Base-by-base conservation (phyloP, 208 protist species). In the Leishmania gerbilli region DNA sequence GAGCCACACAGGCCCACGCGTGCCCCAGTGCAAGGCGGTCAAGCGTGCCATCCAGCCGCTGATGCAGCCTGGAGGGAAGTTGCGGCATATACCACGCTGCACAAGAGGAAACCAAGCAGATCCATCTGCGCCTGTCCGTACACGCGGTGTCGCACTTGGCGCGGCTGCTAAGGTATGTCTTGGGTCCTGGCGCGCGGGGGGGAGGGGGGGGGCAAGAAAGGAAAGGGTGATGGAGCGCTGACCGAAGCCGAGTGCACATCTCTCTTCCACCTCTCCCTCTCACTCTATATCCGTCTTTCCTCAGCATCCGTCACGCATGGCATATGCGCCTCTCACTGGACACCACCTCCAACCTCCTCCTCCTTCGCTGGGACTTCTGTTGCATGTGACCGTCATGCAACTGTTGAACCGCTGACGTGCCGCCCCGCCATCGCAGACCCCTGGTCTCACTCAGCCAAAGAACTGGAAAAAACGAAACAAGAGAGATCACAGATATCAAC, bases 41-140 rank as follows among this genome's bases (percentile, higher is more conserved):
- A 67, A 69, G n/a, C 49, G 76, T 79, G 64, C 65, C 79, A 24
- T 75, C 31, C 62, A 68, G 31, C 31, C 31, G 7, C 9, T 68
- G 62, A 40, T 40, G 62, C 27, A 68, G 62, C 31, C 31, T 34
- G 31, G 3, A 68, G 13, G 62, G 31, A 68, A 40, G 62, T 21
- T 40, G 31, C 13, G 4, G 62, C 31, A 42, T 27, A 68, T 17
- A 24, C 31, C 62, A 68, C 62, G 62, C 27, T 68, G 62, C 31
- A 42, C 62, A 40, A 40, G 31, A 40, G 27, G 62, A 34, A 68
- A 40, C 13, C 31, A 68, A 68, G 62, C 31, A 68, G 31, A 68
- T 40, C 31, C 31, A 40, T 68, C 62, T 40, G 62, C 27, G 62
- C 31, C 27, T 34, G 62, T 19, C 62, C 40, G 31, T 40, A 40